phyloP scores from a whole-genome alignment of 768 basidiomycete species.

The Coprinellus micaceus region DNA sequence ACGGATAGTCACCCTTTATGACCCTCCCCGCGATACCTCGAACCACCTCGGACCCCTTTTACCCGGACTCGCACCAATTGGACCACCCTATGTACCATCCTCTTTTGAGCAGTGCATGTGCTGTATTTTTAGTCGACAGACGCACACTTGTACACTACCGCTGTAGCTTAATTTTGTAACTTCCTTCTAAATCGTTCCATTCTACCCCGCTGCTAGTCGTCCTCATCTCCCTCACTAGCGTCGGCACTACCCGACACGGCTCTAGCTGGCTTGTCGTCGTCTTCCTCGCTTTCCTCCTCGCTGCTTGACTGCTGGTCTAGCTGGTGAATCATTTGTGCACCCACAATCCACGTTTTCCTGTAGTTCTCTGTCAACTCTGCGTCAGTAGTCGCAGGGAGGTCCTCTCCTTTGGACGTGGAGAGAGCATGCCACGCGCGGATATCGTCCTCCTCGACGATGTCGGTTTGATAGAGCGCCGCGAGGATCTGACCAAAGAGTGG shows the following conservation, averaged over 20 bases:
- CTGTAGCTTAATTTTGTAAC: too few relatives aligned
- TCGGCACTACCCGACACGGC: too few relatives aligned
- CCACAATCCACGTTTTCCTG: conserved; percentile 65
- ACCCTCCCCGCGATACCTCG: too few relatives aligned
- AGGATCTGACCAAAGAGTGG: conserved; percentile 83
- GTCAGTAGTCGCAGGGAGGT: conserved; percentile 34
- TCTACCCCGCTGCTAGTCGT: too few relatives aligned
- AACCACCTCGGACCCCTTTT: too few relatives aligned
- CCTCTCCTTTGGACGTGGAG: conserved; percentile 52
- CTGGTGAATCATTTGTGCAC: conserved; percentile 74
- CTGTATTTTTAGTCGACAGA: too few relatives aligned
- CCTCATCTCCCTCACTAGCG: too few relatives aligned
- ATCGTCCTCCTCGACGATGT: conserved; percentile 87
- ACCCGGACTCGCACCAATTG: too few relatives aligned
- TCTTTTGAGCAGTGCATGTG: too few relatives aligned
- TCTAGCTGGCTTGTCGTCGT: conserved; percentile 6
- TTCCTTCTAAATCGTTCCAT: too few relatives aligned
- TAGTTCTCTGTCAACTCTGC: conserved; percentile 49
- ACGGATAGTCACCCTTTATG: not conserved
- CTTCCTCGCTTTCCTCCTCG: conserved; percentile 8
- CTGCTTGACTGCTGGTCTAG: conserved; percentile 59
- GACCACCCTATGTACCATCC: not conserved
- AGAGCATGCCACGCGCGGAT: conserved; percentile 82
- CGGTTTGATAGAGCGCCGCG: conserved; percentile 84
- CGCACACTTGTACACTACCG: not conserved